Evolutionary conservation across 2,329 filamentous ascomycete species (phyloP), one percentile per base, ranked within the genome.

Genomic region (Sclerotinia minor): DNA sequence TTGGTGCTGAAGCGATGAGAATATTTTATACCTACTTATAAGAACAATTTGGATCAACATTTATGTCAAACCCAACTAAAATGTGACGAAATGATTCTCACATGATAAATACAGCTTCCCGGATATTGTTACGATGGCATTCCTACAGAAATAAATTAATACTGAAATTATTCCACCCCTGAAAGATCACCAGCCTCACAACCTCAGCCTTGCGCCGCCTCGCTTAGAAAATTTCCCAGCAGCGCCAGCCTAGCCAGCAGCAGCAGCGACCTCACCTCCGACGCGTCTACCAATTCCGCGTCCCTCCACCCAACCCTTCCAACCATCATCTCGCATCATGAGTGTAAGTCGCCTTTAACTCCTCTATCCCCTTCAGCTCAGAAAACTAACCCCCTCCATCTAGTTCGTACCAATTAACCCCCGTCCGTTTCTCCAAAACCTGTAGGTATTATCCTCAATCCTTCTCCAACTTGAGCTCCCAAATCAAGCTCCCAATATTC

Each of bases 381-480:
- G 45, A 52, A 35, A 61, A 57, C 75, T 78, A 73, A 78, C 69
- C 68, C 45, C 69, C 68, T 44, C 9, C n/a, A 35, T 60, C 61
- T 69, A 89, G 87, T 96, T 96, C 83, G 89, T 96, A 79, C 95
- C 95, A 72, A 85, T 98, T 77, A 99, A 99, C 85, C 95, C 95
- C 78, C 92, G 94, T 80, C 95, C 95, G 54, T 93, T 97, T 86
- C 90, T 99, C 78, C 93, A 97, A 83, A 89, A 89, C 78, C 89
- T 97, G 89, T 92, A 88, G 76, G 88, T 85, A 71, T 45, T 85
- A 71, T 45, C 52, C 35, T 13, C 41, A 19, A 60, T 61, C 26
- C 58, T 68, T 54, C 69, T 64, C 60, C 21, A 29, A 59, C 44
- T 65, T 54, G 50, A 64, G 61, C 38, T 59, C 35, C 32, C 26